Base-by-base conservation (phyloP, 1,284 basidiomycete genomes). In the Fomitopsis betulina region DNA sequence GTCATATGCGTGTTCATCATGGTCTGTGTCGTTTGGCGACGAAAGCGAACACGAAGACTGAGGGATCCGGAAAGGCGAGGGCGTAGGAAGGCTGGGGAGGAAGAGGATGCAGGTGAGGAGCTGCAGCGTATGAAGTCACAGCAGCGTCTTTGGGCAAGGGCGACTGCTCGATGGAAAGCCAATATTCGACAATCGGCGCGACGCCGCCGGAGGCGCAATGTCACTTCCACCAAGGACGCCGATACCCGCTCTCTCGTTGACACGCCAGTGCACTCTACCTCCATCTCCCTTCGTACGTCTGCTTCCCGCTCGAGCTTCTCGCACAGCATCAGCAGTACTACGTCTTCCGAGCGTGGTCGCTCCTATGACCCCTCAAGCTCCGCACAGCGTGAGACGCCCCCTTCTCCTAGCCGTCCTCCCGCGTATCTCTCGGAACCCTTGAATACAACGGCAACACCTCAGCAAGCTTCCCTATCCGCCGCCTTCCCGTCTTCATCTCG, bases 91-190 rank as follows among this genome's bases (percentile, higher is more conserved):
- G 72, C 59, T 55, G 61, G 66, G 9, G 67, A 62, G 9, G 63
- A 58, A 4, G 69, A 72, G 25, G 72, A 74, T 15, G 68, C 69
- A 19, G 65, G 68, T 15, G 62, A 69, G 17, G 78, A 82, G 62
- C 75, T 65, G 9, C 66, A 75, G 58, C 80, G 81, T 49, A 69
- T 71, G 8, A 79, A 77, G 53, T 70, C 70, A 9, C 81, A 80
- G 65, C 80, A 85, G 68, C 83, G 79, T 62, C 65, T 83, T 49
- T 88, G 85, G 85, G 77, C 79, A 2, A 77, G 72, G 57, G 85
- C 86, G 3, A 82, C 80, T 5, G 83, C 81, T 12, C 76, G 83
- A 43, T 90, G 87, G 87, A 84, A 78, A 63, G 79, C 78, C 3
- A 83, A 83, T 53, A 77, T 81, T 15, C 79, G 81, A 27, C 77